phyloP scores from a whole-genome alignment of 2,329 filamentous ascomycete species.

The Teratosphaeria viscida region DNA sequence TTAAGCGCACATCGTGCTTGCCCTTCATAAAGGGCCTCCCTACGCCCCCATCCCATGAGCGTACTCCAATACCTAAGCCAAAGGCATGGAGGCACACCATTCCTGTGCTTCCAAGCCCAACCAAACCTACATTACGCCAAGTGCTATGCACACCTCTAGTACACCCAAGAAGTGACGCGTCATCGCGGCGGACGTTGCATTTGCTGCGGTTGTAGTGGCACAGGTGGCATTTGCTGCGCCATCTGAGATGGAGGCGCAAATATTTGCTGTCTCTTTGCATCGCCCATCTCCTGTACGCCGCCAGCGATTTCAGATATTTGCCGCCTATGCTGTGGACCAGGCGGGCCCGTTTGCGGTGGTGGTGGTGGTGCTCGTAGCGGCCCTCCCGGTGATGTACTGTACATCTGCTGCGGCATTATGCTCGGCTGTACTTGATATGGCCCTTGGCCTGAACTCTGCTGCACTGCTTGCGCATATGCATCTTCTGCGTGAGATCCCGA shows the following conservation, averaged over 20 bases:
- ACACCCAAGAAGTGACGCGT: not conserved
- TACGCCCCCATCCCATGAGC: not conserved
- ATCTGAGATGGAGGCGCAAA: slow-evolving; percentile 30
- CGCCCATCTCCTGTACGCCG: slow-evolving; percentile 39
- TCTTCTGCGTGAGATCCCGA: slow-evolving; percentile 38
- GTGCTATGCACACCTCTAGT: not conserved
- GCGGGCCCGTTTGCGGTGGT: slow-evolving; percentile 2
- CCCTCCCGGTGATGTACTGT: slow-evolving; percentile 29
- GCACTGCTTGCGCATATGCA: slow-evolving; percentile 36
- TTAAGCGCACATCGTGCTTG: not conserved
- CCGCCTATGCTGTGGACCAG: slow-evolving; percentile 37
- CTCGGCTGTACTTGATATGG: slow-evolving; percentile 26
- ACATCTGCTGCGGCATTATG: slow-evolving; percentile 19
- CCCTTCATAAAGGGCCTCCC: not conserved
- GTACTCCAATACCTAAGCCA: not conserved
- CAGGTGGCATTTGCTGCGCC: slow-evolving; percentile 20
- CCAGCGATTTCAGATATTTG: slow-evolving; percentile 53
- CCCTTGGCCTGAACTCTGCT: slow-evolving; percentile 27
- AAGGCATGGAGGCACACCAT: not conserved
- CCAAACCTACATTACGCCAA: not conserved
- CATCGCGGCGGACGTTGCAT: slow-evolving; percentile 30
- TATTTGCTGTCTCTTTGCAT: slow-evolving; percentile 50
- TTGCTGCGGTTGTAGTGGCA: slow-evolving; percentile 38
- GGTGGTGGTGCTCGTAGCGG: slow-evolving; percentile 25
- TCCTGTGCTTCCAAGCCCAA: not conserved